A percentile compares a stretch with the other conserved stretches of the same genome.
These are phyloP conservation scores for Paramecium sexaurelia DNA, from an alignment of 73 alveolate species.

Conservation along the genomic window DNA sequence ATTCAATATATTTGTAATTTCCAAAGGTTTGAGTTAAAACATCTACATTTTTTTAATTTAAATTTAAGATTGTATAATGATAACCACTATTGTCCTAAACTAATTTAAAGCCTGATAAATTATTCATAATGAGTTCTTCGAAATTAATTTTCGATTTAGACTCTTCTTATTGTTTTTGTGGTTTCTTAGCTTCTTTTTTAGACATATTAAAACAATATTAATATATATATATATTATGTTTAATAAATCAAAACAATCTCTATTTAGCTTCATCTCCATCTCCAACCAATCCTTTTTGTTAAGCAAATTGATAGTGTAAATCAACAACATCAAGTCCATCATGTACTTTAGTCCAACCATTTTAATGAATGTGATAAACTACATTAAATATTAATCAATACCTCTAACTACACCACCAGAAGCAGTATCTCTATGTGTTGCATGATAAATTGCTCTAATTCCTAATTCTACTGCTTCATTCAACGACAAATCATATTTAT, in stretches of 20 bases:
- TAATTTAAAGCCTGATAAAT: constrained; percentile 38
- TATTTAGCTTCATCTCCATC: constrained; percentile 80
- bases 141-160: constrained; percentile 58
- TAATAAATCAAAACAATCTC: constrained; percentile 34
- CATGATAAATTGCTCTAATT: constrained; percentile 96
- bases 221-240: neutral
- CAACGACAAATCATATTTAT: constrained; percentile 91
- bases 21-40: neutral
- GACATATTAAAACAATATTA: neutral
- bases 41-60: constrained; percentile 47
- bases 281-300: constrained; percentile 88
- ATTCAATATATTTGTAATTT: constrained; percentile 46
- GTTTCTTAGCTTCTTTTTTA: constrained; percentile 57
- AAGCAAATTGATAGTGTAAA: constrained; percentile 85
- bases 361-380: constrained; percentile 91
- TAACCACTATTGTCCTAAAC: constrained; percentile 50
- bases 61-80: constrained; percentile 44
- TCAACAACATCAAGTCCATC: constrained; percentile 92
- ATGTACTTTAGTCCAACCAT: constrained; percentile 88
- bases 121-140: constrained; percentile 57
- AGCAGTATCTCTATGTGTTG: constrained; percentile 99
- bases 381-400: neutral
- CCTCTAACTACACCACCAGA: constrained; percentile 99
- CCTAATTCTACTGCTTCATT: constrained; percentile 97
- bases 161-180: constrained; percentile 43